phyloP scores from a whole-genome alignment of 2,329 filamentous ascomycete species.

The Rutstroemia sydowiana region DNA sequence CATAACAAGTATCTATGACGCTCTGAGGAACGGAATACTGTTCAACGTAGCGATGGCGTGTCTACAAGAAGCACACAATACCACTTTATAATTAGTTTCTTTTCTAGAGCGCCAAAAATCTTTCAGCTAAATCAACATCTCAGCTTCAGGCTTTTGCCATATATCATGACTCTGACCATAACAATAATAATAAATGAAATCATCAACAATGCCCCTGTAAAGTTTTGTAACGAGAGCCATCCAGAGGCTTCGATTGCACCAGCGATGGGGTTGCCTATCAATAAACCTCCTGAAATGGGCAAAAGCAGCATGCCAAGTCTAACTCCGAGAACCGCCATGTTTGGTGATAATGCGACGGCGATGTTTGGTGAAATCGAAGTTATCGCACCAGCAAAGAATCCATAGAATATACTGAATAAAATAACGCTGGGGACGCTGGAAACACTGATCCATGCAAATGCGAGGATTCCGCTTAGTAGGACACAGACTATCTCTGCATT shows the following conservation, averaged over 20 bases:
- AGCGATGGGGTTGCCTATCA: constrained; percentile 29
- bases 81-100: too few relatives aligned
- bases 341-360: constrained; percentile 14
- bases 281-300: constrained; percentile 36
- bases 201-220: background rate
- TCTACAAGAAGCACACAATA: too few relatives aligned
- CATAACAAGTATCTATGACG: too few relatives aligned
- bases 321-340: constrained; percentile 46
- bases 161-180: background rate
- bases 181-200: background rate
- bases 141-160: background rate
- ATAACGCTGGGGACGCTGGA: constrained; percentile 47
- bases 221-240: background rate
- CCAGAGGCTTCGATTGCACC: constrained; percentile 28
- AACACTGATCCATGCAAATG: constrained; percentile 43
- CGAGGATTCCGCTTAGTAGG: constrained; percentile 42
- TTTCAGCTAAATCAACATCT: background rate
- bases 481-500: constrained; percentile 40
- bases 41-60: too few relatives aligned
- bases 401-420: constrained; percentile 57
- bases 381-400: constrained; percentile 61
- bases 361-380: constrained; percentile 31
- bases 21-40: too few relatives aligned
- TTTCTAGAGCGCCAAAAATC: background rate
- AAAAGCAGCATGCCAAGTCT: constrained; percentile 42